phyloP scores from a whole-genome alignment of 805 yeast species.

The Sugiyamaella americana region DNA sequence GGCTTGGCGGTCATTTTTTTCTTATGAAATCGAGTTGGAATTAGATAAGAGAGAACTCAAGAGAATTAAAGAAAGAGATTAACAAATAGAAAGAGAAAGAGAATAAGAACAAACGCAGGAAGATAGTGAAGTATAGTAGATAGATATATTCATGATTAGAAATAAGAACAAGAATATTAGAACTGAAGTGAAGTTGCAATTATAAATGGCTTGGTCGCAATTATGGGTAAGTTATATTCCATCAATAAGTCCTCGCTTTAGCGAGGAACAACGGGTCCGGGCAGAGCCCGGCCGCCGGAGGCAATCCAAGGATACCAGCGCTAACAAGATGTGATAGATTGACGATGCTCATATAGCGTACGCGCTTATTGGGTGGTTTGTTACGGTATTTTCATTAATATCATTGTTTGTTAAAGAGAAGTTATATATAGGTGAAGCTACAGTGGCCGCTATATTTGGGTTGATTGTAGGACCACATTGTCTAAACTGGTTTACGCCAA shows the following conservation, averaged over 20 bases:
- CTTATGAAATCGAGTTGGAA: too few relatives aligned
- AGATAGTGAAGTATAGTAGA: too few relatives aligned
- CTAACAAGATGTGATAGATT: slow-evolving; percentile 24
- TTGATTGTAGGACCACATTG: slow-evolving; percentile 85
- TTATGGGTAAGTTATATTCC: slow-evolving; percentile 25
- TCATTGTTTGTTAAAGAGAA: slow-evolving; percentile 79
- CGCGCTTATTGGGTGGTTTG: slow-evolving; percentile 79
- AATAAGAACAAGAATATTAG: too few relatives aligned
- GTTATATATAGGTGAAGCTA: slow-evolving; percentile 85
- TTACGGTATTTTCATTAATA: slow-evolving; percentile 70
- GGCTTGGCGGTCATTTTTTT: too few relatives aligned
- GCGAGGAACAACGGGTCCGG: background rate
- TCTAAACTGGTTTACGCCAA: slow-evolving; percentile 75
- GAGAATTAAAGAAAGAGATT: too few relatives aligned
- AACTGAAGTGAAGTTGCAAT: too few relatives aligned
- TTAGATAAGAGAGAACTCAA: too few relatives aligned
- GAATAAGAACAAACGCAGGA: too few relatives aligned
- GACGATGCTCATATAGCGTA: slow-evolving; percentile 78
- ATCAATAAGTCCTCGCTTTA: background rate
- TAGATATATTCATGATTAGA: too few relatives aligned
- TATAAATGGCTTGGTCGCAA: slow-evolving; percentile 34
- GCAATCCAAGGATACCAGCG: too few relatives aligned
- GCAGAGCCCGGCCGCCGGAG: too few relatives aligned
- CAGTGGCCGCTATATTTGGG: slow-evolving; percentile 81
- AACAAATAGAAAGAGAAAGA: too few relatives aligned